Conservation (phyloP, 768 basidiomycete species). For the Suillus decipiens region DNA sequence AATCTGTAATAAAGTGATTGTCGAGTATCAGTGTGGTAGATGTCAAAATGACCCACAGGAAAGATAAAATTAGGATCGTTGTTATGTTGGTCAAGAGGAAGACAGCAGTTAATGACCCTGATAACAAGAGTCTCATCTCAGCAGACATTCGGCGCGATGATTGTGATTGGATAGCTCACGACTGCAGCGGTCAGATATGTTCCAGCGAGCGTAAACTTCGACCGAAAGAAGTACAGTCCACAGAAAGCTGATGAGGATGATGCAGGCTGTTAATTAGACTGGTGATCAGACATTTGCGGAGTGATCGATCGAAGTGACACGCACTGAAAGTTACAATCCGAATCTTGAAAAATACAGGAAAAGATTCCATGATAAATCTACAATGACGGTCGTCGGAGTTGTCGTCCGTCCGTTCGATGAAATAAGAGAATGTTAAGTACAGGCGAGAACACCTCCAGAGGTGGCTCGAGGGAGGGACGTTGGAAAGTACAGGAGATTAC, state of each 20-base stretch:
- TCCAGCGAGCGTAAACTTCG: slow-evolving; percentile 49
- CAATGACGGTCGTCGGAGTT: neutral
- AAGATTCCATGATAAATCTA: slow-evolving; percentile 28
- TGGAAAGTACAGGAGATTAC: slow-evolving; percentile 3
- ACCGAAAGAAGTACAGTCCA: slow-evolving; percentile 52
- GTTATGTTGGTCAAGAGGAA: slow-evolving; percentile 43
- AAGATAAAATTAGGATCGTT: slow-evolving; percentile 43
- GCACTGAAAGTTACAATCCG: slow-evolving; percentile 32
- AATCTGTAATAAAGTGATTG: slow-evolving; percentile 34
- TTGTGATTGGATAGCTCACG: slow-evolving; percentile 36
- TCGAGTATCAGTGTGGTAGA: slow-evolving; percentile 7
- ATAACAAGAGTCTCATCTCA: neutral
- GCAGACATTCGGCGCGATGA: neutral
- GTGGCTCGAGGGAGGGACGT: slow-evolving; percentile 7
- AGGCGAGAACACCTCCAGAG: slow-evolving; percentile 22
- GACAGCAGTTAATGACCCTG: slow-evolving; percentile 48
- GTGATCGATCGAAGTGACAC: slow-evolving; percentile 8
- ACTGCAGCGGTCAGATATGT: slow-evolving; percentile 42
- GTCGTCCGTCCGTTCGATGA: neutral
- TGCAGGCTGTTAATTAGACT: slow-evolving; percentile 38
- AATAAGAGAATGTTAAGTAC: neutral
- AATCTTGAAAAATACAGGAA: slow-evolving; percentile 32
- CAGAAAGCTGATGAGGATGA: slow-evolving; percentile 45
- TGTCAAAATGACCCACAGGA: slow-evolving; percentile 39
- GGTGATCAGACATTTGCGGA: neutral